Evolutionary conservation across 2,329 filamentous ascomycete genomes (phyloP).

Genomic region (Diaporthe helianthi): DNA sequence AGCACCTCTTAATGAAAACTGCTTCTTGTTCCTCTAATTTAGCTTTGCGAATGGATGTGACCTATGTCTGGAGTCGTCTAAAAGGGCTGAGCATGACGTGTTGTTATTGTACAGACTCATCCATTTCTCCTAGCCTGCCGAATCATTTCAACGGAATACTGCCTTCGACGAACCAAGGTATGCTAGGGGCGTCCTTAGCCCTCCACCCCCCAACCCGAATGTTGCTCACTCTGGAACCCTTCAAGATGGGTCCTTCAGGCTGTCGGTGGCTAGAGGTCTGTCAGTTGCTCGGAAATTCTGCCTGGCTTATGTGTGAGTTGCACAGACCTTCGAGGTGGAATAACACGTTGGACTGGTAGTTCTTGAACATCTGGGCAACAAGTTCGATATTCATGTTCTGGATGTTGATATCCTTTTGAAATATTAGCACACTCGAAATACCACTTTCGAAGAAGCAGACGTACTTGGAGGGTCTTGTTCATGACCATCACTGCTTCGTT

Average conservation of each 20-base stretch:
- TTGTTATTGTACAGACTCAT: background rate
- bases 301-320: background rate
- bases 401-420: conserved; percentile 88
- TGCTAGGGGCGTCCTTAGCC: background rate
- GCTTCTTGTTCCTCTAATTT: background rate
- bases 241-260: conserved; percentile 78
- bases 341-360: conserved; percentile 96
- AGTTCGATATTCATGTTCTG: conserved; percentile 99
- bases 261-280: conserved; percentile 72
- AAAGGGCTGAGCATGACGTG: background rate
- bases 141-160: too few relatives aligned
- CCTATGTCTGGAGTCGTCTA: background rate
- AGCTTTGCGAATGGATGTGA: background rate
- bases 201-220: background rate
- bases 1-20: background rate
- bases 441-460: conserved; percentile 26
- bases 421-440: background rate
- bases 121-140: background rate
- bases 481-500: conserved; percentile 93
- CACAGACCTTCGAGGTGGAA: conserved; percentile 91
- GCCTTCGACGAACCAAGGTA: background rate
- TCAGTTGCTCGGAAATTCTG: background rate
- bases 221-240: background rate
- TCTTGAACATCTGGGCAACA: conserved; percentile 99
- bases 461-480: conserved; percentile 89